These are phyloP conservation scores for Termitomyces eurrhizus DNA, from an alignment of 768 basidiomycete genomes.

Conservation along the genomic window DNA sequence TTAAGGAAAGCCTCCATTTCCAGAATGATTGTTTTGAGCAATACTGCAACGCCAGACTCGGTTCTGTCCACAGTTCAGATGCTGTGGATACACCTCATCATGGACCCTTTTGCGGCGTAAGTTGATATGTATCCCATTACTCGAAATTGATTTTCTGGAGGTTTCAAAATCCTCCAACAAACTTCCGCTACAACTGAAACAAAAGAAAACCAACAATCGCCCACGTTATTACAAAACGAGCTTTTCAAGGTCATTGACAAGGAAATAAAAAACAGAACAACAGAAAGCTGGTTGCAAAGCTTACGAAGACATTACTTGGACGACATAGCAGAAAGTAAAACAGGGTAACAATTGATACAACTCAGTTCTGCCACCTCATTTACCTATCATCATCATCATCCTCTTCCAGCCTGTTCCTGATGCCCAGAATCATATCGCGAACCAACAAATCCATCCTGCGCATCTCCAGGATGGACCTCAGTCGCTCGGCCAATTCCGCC, in stretches of 20 bases:
- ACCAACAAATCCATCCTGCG: constrained; percentile 51
- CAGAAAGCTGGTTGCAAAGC: not conserved
- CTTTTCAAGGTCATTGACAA: not conserved
- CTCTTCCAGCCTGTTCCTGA: not conserved
- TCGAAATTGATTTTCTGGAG: too few species aligned
- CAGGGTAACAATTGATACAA: not conserved
- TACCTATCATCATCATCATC: not conserved
- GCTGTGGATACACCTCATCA: too few species aligned
- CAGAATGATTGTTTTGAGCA: not conserved
- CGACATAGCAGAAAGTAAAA: not conserved
- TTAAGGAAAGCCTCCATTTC: not conserved
- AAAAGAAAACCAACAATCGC: too few species aligned
- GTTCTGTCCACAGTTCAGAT: too few species aligned
- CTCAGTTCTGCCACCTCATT: not conserved
- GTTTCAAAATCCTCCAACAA: too few species aligned
- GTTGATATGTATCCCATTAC: not conserved
- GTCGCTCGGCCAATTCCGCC: constrained; percentile 44
- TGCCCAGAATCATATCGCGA: constrained; percentile 31
- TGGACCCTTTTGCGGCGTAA: too few species aligned
- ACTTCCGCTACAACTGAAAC: too few species aligned
- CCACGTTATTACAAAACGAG: too few species aligned
- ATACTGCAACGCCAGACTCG: not conserved
- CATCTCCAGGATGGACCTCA: constrained; percentile 40
- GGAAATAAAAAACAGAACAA: not conserved
- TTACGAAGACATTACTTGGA: not conserved